Conservation (phyloP, 768 basidiomycete genomes). For the Jaapia argillacea region DNA sequence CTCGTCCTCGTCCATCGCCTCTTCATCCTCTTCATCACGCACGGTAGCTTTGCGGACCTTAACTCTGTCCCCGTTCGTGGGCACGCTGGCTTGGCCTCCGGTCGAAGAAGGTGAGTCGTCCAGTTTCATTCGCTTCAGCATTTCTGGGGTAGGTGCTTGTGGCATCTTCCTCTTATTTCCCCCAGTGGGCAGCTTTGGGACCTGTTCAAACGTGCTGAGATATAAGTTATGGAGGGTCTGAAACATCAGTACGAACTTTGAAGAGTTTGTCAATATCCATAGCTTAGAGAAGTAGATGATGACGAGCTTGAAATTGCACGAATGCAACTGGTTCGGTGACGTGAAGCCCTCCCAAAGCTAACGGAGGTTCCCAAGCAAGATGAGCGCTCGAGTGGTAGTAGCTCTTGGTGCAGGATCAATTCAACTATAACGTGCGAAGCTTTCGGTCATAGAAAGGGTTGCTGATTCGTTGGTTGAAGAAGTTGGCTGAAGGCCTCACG, state of each 20-base stretch:
- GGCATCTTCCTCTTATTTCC: slow-evolving; percentile 67
- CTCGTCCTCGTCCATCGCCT: slow-evolving; percentile 14
- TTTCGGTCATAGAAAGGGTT: no score
- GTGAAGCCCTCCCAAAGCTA: no score
- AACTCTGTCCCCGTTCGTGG: no score
- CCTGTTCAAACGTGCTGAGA: slow-evolving; percentile 23
- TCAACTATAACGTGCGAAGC: no score
- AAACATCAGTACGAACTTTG: slow-evolving; percentile 23
- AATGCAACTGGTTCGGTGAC: background rate
- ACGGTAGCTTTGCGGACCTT: slow-evolving; percentile 39
- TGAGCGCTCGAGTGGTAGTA: no score
- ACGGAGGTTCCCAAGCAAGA: no score
- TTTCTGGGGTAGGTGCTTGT: slow-evolving; percentile 69
- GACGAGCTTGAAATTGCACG: background rate
- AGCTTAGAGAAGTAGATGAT: slow-evolving; percentile 1
- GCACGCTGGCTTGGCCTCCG: slow-evolving; percentile 4
- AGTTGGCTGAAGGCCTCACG: no score
- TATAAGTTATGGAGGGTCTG: background rate
- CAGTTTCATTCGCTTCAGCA: slow-evolving; percentile 71
- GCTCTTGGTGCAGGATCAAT: no score
- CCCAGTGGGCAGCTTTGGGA: slow-evolving; percentile 55
- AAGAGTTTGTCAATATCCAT: slow-evolving; percentile 45
- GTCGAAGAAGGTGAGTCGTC: slow-evolving; percentile 21
- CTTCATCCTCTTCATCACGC: slow-evolving; percentile 54
- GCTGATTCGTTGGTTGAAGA: no score